Base-by-base conservation (phyloP, 495 filamentous ascomycete genomes). In the Aspergillus nidulans region DNA sequence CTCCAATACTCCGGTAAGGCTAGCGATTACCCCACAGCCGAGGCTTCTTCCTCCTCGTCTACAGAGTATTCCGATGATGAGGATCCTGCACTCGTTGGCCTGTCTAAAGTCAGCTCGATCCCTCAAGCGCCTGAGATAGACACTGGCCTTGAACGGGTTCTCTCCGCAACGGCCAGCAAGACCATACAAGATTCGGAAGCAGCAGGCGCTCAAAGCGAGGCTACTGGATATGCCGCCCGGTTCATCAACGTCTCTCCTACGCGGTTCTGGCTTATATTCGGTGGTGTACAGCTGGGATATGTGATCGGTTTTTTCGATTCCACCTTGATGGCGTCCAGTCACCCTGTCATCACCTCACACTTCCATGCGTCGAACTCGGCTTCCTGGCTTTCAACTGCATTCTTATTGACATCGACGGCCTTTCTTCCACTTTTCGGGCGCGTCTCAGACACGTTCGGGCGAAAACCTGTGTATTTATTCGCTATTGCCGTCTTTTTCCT, bases 371-470 rank as follows among this genome's bases (percentile, higher is more conserved):
- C 86, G 13, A 90, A 91, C 61, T 76, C 79, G 16, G 88, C 88
- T 6, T 90, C 87, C 9, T 92, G 89, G 89, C 74, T 92, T 4
- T 90, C 88, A 19, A 91, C 88, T 0, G 82, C 87, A 0, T 92
- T 91, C 51, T 62, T 91, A 8, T 72, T 92, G n/a, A 91, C 87
- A 0, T 85, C 82, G 15, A 90, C 87, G 4, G 80, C 82, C 26
- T 86, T 90, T 60, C 81, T 90, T 62, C 88, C 88, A 0, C 70
- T 92, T 2, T 83, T 87, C 52, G 88, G 86, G 15, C 75, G 88
- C 5, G 64, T 90, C 6, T 89, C 86, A 3, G 88, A 91, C 66
- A 82, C 84, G 1, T 67, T 90, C 48, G 88, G 89, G 10, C 70
- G 89, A n/a, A 88, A 83, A 56, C 74, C 75, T 16, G 82, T 86